phyloP scores from a whole-genome alignment of 225 moss, liverwort and hornwort genomes.

The Sphagnum tenellum region DNA sequence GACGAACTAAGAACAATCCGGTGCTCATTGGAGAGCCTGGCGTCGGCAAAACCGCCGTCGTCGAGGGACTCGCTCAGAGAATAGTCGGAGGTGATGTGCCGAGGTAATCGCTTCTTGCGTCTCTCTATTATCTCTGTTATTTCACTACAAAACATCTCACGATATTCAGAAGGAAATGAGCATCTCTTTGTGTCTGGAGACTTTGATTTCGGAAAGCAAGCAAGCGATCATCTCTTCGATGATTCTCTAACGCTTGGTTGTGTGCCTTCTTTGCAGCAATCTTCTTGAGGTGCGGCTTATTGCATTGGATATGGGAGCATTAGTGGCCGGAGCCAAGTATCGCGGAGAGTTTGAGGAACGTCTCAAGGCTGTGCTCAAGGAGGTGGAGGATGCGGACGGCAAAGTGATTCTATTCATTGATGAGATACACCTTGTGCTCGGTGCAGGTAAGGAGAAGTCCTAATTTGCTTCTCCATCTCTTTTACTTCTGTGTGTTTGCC shows the following conservation, averaged over 20 bases:
- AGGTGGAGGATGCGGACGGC: constrained; percentile 81
- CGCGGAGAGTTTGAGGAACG: constrained; percentile 95
- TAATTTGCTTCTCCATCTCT: no score
- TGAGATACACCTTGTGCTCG: constrained; percentile 88
- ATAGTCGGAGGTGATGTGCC: constrained; percentile 87
- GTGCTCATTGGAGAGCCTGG: constrained; percentile 93
- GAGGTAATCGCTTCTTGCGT: constrained; percentile 15
- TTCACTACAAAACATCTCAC: no score
- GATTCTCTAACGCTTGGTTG: no score
- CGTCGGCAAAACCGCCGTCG: constrained; percentile 90
- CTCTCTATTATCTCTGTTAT: no score
- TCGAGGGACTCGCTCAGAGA: constrained; percentile 94
- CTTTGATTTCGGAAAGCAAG: no score
- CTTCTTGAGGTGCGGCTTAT: constrained; percentile 70
- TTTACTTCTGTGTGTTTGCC: no score
- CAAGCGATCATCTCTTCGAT: no score
- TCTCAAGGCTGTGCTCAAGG: constrained; percentile 80
- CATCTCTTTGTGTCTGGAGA: no score
- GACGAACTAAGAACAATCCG: constrained; percentile 93
- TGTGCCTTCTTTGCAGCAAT: constrained; percentile 33
- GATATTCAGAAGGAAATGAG: no score
- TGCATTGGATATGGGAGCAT: constrained; percentile 84
- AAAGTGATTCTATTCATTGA: constrained; percentile 92
- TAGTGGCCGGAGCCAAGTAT: constrained; percentile 87
- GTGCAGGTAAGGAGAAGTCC: constrained; percentile 23